Conservation (phyloP, 306 rosid genomes). For the Prunus davidiana region DNA sequence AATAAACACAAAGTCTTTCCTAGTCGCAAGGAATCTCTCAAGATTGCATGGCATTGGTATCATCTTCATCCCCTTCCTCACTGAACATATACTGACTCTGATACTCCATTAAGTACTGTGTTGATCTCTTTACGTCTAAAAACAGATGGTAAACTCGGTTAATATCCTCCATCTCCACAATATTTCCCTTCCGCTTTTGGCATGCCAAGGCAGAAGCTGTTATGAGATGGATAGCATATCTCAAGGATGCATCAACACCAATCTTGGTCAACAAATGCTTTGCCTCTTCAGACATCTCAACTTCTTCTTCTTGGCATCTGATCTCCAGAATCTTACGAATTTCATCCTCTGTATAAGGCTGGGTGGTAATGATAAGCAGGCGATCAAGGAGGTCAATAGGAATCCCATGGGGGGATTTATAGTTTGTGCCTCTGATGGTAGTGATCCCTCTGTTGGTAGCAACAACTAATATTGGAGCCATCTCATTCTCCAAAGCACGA, state of each 20-base stretch:
- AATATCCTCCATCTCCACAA: constrained; percentile 88
- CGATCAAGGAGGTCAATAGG: constrained; percentile 95
- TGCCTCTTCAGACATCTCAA: constrained; percentile 89
- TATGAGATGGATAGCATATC: constrained; percentile 94
- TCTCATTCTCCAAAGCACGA: constrained; percentile 94
- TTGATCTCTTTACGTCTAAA: constrained; percentile 93
- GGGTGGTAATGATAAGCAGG: constrained; percentile 82
- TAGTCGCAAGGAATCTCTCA: constrained; percentile 18
- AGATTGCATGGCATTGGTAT: constrained; percentile 50
- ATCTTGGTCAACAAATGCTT: constrained; percentile 79
- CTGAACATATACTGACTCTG: constrained; percentile 93
- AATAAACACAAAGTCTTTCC: not conserved
- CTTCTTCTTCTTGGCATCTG: constrained; percentile 75
- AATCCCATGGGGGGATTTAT: constrained; percentile 96
- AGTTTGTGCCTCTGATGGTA: constrained; percentile 87
- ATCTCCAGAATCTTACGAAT: constrained; percentile 82
- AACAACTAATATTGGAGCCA: constrained; percentile 94
- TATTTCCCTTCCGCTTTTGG: constrained; percentile 79
- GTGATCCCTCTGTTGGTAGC: constrained; percentile 99
- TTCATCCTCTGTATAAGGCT: constrained; percentile 80
- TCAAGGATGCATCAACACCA: constrained; percentile 85
- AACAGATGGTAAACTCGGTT: constrained; percentile 92
- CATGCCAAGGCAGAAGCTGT: constrained; percentile 87
- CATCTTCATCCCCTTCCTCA: constrained; percentile 81
- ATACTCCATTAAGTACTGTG: constrained; percentile 95